phyloP scores from a whole-genome alignment of 1,139 yeast species.

The Suhomyces panamericanus region DNA sequence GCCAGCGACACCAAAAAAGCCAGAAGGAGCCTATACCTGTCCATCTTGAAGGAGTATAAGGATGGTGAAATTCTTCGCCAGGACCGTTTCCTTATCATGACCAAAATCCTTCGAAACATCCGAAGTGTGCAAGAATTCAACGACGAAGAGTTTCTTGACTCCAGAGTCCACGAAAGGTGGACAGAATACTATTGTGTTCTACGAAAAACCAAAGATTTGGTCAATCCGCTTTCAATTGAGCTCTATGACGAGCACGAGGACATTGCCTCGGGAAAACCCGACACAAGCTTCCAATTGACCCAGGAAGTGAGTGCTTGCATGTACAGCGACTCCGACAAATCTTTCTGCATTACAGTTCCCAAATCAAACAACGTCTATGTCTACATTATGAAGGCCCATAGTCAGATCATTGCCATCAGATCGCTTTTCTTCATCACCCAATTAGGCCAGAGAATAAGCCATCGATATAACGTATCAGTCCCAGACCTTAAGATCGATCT shows the following conservation, averaged over 20 bases:
- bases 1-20: conserved; percentile 23
- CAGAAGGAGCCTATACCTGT: conserved; percentile 22
- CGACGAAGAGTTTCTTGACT: conserved; percentile 52
- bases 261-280: conserved; percentile 27
- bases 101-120: conserved; percentile 32
- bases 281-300: conserved; percentile 23
- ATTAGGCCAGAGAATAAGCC: conserved; percentile 30
- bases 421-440: conserved; percentile 65
- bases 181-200: conserved; percentile 70
- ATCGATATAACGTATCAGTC: conserved; percentile 40
- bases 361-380: conserved; percentile 28
- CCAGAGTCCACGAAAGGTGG: conserved; percentile 71
- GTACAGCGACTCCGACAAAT: conserved; percentile 68
- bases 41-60: conserved; percentile 29
- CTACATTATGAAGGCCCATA: conserved; percentile 57
- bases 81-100: conserved; percentile 66
- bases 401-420: conserved; percentile 51
- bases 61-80: conserved; percentile 64
- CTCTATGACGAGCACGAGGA: conserved; percentile 51
- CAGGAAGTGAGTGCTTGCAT: conserved; percentile 43
- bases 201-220: conserved; percentile 51
- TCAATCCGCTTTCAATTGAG: conserved; percentile 57
- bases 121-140: conserved; percentile 17
- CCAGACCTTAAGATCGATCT: conserved; percentile 54
- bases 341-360: conserved; percentile 54